A percentile compares a stretch with the other conserved stretches of the same genome.
Evolutionary conservation across 1,284 basidiomycete species (phyloP).

Genomic region (Paramarasmius palmivorus): DNA sequence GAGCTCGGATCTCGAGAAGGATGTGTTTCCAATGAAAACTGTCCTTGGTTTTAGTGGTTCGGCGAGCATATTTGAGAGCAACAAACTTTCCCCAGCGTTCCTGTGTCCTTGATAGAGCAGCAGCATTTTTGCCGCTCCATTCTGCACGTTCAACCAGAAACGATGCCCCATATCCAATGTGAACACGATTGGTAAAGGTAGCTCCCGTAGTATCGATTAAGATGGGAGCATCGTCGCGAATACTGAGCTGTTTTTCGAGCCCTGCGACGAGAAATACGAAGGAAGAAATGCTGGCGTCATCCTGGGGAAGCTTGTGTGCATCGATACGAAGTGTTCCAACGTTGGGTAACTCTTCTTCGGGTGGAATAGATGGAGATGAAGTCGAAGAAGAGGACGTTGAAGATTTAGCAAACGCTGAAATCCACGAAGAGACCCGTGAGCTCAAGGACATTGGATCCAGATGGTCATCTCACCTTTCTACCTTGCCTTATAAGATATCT

Average conservation of each 20-base stretch:
- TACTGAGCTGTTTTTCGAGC: background rate
- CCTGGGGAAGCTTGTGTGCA: background rate
- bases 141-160: conserved; percentile 7
- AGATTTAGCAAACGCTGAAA: background rate
- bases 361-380: no score
- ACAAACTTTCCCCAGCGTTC: conserved; percentile 8
- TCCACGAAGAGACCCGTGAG: background rate
- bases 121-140: background rate
- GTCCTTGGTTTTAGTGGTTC: background rate
- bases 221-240: conserved; percentile 4
- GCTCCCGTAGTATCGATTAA: background rate
- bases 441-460: background rate
- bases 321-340: background rate
- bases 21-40: conserved; percentile 8
- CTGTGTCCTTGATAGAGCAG: background rate
- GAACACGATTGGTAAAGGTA: background rate
- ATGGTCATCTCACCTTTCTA: no score
- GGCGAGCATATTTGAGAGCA: conserved; percentile 10
- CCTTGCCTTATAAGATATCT: no score
- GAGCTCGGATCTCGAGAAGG: conserved; percentile 6
- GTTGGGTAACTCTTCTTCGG: background rate
- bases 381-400: no score
- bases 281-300: background rate
- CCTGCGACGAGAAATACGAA: conserved; percentile 7
- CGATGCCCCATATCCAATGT: conserved; percentile 4